phyloP scores from a whole-genome alignment of 208 protist species.

The Leishmania tarentolae region DNA sequence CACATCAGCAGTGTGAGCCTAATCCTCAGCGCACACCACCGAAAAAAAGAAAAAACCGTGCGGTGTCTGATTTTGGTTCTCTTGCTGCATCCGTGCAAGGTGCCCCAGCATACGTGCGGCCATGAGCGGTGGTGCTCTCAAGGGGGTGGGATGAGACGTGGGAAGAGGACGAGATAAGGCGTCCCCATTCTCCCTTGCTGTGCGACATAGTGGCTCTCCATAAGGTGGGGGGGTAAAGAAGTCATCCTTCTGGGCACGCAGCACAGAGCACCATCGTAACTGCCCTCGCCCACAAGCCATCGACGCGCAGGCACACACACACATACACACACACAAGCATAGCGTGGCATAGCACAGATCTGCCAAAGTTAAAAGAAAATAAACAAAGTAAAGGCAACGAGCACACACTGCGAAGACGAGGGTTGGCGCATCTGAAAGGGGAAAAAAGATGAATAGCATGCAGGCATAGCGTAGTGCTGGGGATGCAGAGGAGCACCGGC shows the following conservation, averaged over 20 bases:
- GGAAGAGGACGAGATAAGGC: not conserved
- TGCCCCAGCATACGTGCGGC: not conserved
- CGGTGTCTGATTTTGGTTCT: not conserved
- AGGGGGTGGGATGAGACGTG: not conserved
- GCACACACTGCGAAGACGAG: not conserved
- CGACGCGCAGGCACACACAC: not conserved
- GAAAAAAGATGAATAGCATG: constrained; percentile 18
- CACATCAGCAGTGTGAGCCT: not conserved
- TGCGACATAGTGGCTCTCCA: not conserved
- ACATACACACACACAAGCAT: not conserved
- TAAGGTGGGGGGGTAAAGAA: not conserved
- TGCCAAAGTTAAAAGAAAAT: not conserved
- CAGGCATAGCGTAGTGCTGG: constrained; percentile 6
- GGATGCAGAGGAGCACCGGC: not conserved
- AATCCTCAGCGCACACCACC: constrained; percentile 6
- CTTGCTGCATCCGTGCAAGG: not conserved
- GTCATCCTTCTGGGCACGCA: not conserved
- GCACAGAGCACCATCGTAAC: not conserved
- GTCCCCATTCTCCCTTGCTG: not conserved
- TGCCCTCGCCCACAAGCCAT: not conserved
- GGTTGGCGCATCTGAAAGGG: constrained; percentile 1
- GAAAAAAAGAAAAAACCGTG: not conserved
- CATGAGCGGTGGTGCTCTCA: not conserved
- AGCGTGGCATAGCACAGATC: not conserved
- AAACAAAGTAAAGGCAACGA: not conserved